phyloP scores from a whole-genome alignment of 257 asterid species.

The Handroanthus guayacan region DNA sequence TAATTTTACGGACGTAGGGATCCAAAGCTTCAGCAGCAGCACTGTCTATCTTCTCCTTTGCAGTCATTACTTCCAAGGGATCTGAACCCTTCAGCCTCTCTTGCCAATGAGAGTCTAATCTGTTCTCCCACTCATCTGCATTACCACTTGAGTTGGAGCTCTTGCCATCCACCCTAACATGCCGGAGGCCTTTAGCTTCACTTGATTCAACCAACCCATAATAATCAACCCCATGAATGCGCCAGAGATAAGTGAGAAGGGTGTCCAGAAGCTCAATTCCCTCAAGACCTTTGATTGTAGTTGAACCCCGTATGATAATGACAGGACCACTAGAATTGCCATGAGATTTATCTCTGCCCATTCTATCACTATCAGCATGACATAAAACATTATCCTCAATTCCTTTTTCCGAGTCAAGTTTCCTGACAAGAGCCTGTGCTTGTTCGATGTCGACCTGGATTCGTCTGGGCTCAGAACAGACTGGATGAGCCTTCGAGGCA shows the following conservation, averaged over 20 bases:
- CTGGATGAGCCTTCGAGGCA: slow-evolving; percentile 71
- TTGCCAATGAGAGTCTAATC: slow-evolving; percentile 64
- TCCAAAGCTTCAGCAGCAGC: slow-evolving; percentile 71
- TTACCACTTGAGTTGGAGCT: slow-evolving; percentile 42
- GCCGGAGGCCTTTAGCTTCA: slow-evolving; percentile 75
- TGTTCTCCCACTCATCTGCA: slow-evolving; percentile 69
- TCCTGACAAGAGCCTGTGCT: slow-evolving; percentile 65
- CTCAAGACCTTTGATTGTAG: slow-evolving; percentile 70
- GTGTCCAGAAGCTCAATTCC: slow-evolving; percentile 76
- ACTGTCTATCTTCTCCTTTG: slow-evolving; percentile 73
- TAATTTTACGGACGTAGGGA: slow-evolving; percentile 70
- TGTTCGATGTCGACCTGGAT: slow-evolving; percentile 67
- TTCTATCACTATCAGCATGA: slow-evolving; percentile 66
- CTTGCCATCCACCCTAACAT: slow-evolving; percentile 58
- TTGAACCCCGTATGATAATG: slow-evolving; percentile 63
- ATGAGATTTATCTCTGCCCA: slow-evolving; percentile 61
- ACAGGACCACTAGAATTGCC: slow-evolving; percentile 70
- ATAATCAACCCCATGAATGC: slow-evolving; percentile 77
- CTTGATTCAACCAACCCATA: slow-evolving; percentile 62
- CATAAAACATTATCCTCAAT: slow-evolving; percentile 68
- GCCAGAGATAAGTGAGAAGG: slow-evolving; percentile 74
- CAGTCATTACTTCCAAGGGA: slow-evolving; percentile 71
- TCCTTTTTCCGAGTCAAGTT: slow-evolving; percentile 68
- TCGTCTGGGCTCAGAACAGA: slow-evolving; percentile 62
- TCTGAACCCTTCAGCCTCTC: slow-evolving; percentile 74